Conservation (phyloP, 768 basidiomycete species). For the Boletales sp. region DNA sequence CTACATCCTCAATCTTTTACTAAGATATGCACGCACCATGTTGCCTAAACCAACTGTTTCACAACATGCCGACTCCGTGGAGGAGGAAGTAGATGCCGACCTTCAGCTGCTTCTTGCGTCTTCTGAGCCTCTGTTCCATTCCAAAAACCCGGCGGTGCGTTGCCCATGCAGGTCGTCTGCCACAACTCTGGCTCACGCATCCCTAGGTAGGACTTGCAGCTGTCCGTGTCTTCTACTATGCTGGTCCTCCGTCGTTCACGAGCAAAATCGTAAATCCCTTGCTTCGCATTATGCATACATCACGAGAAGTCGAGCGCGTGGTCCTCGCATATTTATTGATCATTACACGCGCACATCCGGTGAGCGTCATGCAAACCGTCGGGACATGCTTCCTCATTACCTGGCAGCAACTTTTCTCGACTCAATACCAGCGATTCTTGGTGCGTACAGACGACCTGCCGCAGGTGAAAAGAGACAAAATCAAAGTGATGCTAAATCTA, state of each 20-base stretch:
- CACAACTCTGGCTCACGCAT: neutral
- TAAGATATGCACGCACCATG: slow-evolving; percentile 83
- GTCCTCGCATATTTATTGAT: slow-evolving; percentile 67
- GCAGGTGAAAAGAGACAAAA: slow-evolving; percentile 70
- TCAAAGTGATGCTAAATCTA: slow-evolving; percentile 66
- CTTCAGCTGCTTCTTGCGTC: slow-evolving; percentile 69
- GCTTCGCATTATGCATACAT: slow-evolving; percentile 63
- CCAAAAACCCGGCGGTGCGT: slow-evolving; percentile 82
- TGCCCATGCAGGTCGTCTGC: neutral
- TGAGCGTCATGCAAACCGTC: slow-evolving; percentile 34
- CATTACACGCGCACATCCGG: slow-evolving; percentile 64
- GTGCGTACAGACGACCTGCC: slow-evolving; percentile 64
- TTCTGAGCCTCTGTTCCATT: slow-evolving; percentile 76
- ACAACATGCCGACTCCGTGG: slow-evolving; percentile 26
- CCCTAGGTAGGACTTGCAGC: slow-evolving; percentile 76
- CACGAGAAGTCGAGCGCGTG: slow-evolving; percentile 72
- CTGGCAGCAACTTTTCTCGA: slow-evolving; percentile 47
- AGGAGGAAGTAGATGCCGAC: slow-evolving; percentile 75
- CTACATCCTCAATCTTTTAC: slow-evolving; percentile 69
- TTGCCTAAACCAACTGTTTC: slow-evolving; percentile 55
- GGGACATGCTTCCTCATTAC: neutral
- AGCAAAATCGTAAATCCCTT: slow-evolving; percentile 66
- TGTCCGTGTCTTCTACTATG: slow-evolving; percentile 69
- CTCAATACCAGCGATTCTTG: slow-evolving; percentile 63
- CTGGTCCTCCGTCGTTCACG: slow-evolving; percentile 54